Percentiles rank a stretch among this genome's conserved stretches.
Evolutionary conservation across 108 stramenopile species (phyloP).

Genomic region (Nitzschia sp.): DNA sequence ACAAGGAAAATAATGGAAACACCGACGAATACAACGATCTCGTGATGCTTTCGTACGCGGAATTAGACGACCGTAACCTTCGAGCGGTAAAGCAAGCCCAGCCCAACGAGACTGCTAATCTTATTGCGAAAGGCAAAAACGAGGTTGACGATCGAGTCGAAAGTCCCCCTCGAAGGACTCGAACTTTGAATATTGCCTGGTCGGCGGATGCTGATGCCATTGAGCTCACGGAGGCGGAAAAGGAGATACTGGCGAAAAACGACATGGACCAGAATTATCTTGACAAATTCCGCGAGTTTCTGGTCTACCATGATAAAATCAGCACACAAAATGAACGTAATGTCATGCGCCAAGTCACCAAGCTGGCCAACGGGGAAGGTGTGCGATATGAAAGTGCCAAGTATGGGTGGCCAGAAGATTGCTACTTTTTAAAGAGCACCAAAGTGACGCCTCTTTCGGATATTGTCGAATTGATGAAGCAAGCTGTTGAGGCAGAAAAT

Average conservation of each 20-base stretch:
- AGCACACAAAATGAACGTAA: constrained; percentile 49
- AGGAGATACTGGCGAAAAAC: neutral
- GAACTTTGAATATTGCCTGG: neutral
- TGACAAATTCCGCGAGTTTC: constrained; percentile 25
- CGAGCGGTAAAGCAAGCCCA: neutral
- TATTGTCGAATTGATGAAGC: constrained; percentile 51
- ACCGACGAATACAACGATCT: neutral
- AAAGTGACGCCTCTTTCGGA: constrained; percentile 52
- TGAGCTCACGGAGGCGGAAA: neutral
- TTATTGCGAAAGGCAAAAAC: neutral
- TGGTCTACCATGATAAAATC: constrained; percentile 34
- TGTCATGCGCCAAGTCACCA: constrained; percentile 62
- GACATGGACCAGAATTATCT: constrained; percentile 12
- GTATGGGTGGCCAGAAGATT: constrained; percentile 59
- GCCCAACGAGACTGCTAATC: neutral
- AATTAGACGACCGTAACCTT: neutral
- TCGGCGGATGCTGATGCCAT: neutral
- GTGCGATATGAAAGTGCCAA: constrained; percentile 60
- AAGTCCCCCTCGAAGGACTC: neutral
- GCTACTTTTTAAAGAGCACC: constrained; percentile 51
- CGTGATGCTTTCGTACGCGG: constrained; percentile 9
- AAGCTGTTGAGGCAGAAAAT: constrained; percentile 55
- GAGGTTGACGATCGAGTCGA: neutral
- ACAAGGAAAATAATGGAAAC: neutral
- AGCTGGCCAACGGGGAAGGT: constrained; percentile 59